Evolutionary conservation across 352 stramenopile genomes (phyloP).

Genomic region (Globisporangium heterothallicum): DNA sequence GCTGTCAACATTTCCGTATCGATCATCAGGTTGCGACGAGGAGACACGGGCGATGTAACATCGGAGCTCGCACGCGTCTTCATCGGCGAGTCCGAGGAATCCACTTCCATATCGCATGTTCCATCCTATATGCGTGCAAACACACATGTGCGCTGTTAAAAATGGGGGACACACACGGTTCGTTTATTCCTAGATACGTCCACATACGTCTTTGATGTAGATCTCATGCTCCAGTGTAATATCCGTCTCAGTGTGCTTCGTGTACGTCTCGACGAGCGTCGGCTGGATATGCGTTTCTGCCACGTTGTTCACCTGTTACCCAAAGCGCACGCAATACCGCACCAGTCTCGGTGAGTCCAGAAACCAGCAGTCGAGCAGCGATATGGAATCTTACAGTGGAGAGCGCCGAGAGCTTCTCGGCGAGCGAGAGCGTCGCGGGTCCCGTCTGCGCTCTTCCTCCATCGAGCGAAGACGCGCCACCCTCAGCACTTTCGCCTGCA

Average conservation of each 20-base stretch:
- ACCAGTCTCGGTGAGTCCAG: background rate
- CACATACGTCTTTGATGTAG: conserved; percentile 34
- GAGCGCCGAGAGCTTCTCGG: conserved; percentile 67
- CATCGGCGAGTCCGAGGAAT: conserved; percentile 24
- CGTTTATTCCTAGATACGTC: too few relatives aligned
- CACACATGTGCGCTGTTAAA: too few relatives aligned
- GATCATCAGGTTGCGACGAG: conserved; percentile 38
- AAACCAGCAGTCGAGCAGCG: background rate
- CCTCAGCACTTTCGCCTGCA: conserved; percentile 10
- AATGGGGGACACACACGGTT: background rate
- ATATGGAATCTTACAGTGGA: conserved; percentile 43
- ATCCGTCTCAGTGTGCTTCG: conserved; percentile 80
- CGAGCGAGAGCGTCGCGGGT: conserved; percentile 43
- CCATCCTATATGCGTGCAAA: conserved; percentile 15
- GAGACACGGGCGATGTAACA: conserved; percentile 25
- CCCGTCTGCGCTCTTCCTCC: conserved; percentile 2
- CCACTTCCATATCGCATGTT: conserved; percentile 37
- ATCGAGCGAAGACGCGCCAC: conserved; percentile 9
- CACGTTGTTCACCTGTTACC: conserved; percentile 47
- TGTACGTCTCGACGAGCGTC: conserved; percentile 78
- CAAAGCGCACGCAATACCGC: background rate
- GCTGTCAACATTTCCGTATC: conserved; percentile 36
- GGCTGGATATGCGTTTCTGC: conserved; percentile 80
- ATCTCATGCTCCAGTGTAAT: conserved; percentile 81
- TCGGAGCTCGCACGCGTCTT: conserved; percentile 30